These are phyloP conservation scores for Dichotomopilus funicola DNA, from an alignment of 2,329 filamentous ascomycete species.

Conservation along the genomic window DNA sequence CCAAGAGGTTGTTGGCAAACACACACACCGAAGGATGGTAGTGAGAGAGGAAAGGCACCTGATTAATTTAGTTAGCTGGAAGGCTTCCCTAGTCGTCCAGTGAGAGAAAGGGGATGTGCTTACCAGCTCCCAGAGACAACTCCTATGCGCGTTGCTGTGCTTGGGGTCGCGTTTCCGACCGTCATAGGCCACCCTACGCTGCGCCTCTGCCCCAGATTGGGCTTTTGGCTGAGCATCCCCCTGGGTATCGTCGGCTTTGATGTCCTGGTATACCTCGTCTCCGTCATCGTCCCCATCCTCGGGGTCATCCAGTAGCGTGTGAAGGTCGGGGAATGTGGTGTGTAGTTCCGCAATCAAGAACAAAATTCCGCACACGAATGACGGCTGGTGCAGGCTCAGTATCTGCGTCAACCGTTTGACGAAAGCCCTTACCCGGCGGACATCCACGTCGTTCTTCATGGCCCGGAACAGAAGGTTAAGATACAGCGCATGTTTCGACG, in stretches of 20 bases:
- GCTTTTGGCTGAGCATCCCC: constrained; percentile 37
- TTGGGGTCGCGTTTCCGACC: constrained; percentile 86
- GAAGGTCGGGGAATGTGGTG: constrained; percentile 70
- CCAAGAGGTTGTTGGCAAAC: constrained; percentile 67
- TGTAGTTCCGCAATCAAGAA: constrained; percentile 82
- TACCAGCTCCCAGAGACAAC: constrained; percentile 88
- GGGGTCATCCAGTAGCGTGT: constrained; percentile 70
- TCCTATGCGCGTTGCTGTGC: constrained; percentile 86
- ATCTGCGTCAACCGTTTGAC: constrained; percentile 88
- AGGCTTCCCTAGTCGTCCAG: background rate
- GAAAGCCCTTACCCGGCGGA: constrained; percentile 90
- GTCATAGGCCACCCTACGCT: constrained; percentile 54
- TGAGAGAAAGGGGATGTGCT: constrained; percentile 26
- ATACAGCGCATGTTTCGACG: constrained; percentile 93
- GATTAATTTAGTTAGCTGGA: constrained; percentile 5
- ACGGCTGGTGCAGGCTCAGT: constrained; percentile 79
- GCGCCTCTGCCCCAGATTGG: constrained; percentile 18
- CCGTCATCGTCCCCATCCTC: constrained; percentile 69
- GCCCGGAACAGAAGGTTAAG: constrained; percentile 86
- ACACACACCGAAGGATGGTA: constrained; percentile 91
- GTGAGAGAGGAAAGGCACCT: constrained; percentile 65
- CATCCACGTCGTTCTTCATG: constrained; percentile 82
- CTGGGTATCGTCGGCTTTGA: constrained; percentile 57
- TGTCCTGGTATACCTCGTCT: constrained; percentile 49
- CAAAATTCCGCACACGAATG: constrained; percentile 88